Evolutionary conservation across 2,329 filamentous ascomycete species (phyloP).

Genomic region (Blastomyces silverae): DNA sequence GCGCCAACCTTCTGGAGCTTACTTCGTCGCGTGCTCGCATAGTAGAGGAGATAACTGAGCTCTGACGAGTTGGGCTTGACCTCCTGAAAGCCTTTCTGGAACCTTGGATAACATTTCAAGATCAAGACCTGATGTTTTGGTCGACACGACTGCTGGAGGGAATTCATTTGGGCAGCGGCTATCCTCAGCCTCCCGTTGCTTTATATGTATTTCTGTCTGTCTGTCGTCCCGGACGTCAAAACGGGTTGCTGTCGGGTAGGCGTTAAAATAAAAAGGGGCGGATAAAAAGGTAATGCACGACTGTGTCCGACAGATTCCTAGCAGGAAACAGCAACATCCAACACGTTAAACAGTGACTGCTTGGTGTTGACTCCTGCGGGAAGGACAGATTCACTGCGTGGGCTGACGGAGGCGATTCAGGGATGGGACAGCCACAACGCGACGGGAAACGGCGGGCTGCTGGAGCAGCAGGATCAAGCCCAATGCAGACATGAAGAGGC

Average conservation of each 20-base stretch:
- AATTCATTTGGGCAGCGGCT: slow-evolving; percentile 43
- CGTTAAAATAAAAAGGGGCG: not conserved
- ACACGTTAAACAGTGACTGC: not conserved
- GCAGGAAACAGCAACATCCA: not conserved
- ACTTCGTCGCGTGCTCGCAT: slow-evolving; percentile 85
- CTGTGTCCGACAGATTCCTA: not conserved
- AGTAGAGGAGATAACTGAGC: slow-evolving; percentile 93
- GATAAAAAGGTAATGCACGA: not conserved
- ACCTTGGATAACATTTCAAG: slow-evolving; percentile 91
- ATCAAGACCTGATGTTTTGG: slow-evolving; percentile 96
- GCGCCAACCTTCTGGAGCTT: slow-evolving; percentile 95
- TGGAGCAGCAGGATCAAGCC: slow-evolving; percentile 10
- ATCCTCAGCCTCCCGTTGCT: not conserved
- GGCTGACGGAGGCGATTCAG: not conserved
- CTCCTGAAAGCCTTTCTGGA: slow-evolving; percentile 82
- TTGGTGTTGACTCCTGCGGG: slow-evolving; percentile 1
- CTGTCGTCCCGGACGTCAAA: not conserved
- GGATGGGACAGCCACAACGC: not conserved
- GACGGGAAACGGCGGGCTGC: slow-evolving; percentile 13
- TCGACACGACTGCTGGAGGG: slow-evolving; percentile 58
- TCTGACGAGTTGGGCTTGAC: slow-evolving; percentile 96
- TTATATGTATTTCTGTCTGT: not conserved
- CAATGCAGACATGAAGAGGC: slow-evolving; percentile 15
- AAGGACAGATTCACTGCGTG: slow-evolving; percentile 2
- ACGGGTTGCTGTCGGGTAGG: not conserved